Evolutionary conservation across 208 protist genomes (phyloP).

Genomic region (Leishmania braziliensis): DNA sequence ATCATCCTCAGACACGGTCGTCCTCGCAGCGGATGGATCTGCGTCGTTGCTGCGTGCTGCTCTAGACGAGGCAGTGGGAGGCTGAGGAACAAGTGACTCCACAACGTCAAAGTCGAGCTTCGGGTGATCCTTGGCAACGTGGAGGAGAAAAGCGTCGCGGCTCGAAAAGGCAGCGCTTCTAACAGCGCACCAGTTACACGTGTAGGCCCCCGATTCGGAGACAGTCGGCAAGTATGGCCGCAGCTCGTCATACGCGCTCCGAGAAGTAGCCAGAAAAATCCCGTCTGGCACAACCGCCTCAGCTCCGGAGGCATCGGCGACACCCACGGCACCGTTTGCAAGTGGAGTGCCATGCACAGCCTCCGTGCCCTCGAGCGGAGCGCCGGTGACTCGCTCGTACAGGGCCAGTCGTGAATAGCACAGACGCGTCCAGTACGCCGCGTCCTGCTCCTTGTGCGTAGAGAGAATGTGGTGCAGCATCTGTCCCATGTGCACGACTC

Average conservation of each 20-base stretch:
- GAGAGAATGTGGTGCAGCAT: conserved; percentile 76
- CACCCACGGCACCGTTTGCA: neutral
- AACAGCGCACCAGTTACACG: conserved; percentile 85
- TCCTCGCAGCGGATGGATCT: neutral
- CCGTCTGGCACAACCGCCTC: neutral
- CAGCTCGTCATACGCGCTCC: neutral
- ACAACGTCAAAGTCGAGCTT: conserved; percentile 70
- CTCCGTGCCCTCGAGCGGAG: conserved; percentile 42
- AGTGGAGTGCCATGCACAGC: neutral
- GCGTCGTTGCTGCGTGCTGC: neutral
- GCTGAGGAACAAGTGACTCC: conserved; percentile 55
- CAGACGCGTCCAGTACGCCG: conserved; percentile 48
- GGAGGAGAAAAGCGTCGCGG: conserved; percentile 79
- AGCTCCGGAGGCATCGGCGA: neutral
- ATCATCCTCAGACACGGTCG: neutral
- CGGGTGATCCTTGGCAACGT: conserved; percentile 76
- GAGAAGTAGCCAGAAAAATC: neutral
- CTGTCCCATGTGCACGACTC: conserved; percentile 53
- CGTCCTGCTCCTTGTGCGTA: conserved; percentile 55
- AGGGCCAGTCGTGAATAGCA: conserved; percentile 65
- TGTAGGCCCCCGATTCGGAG: conserved; percentile 53
- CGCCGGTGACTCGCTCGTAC: conserved; percentile 62
- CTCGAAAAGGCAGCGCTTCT: conserved; percentile 46
- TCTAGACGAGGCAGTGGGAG: conserved; percentile 4
- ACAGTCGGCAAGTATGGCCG: conserved; percentile 56